Base-by-base conservation (phyloP, 352 stramenopile species). In the Phytophthora tubulina region DNA sequence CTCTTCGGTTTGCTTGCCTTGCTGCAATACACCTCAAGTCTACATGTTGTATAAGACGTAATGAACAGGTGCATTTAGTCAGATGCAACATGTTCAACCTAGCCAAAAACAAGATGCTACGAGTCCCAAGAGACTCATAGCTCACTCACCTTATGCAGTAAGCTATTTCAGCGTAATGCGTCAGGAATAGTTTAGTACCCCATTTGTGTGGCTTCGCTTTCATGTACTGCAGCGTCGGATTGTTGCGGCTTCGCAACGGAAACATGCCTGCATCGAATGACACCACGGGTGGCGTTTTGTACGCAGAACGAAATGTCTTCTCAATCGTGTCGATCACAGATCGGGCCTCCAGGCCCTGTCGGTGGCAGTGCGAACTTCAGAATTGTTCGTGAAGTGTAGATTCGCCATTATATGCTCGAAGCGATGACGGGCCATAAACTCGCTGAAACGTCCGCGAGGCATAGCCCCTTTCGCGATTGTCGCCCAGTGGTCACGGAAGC, bases 41-140 rank as follows among this genome's bases (percentile, higher is more conserved):
- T 70, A 46, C 42, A 59, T 61, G 42, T 58, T 36, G 31, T n/a
- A 11, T 27, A 1, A 67, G 44, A 39, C 56, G 62, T 0, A 30
- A 56, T 52, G 0, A 49, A 10, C n/a, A 36, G 4, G 55, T n/a
- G 62, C 21, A 49, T 53, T 0, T 38, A 3, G 45, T 52, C 10
- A 61, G 11, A 66, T 73, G 59, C 56, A 67, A 73, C 50, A 73
- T 61, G 35, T 48, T 35, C 1, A n/a, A 63, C 30, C 66, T 66
- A 38, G 48, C 10, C 35, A 51, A 71, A 71, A 61, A 51, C 21
- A 52, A 32, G 59, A 36, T 7, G 11, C 30, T 27, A 56, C 21
- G 21, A 27, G 1, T 27, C 21, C 21, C 21, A 27, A 27, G 21
- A 27, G 21, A 27, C 21, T 27, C 21, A 49, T 15, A n/a, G 11